These are phyloP conservation scores for Aurantiochytrium sp. DNA, from an alignment of 108 stramenopile genomes.

Conservation along the genomic window DNA sequence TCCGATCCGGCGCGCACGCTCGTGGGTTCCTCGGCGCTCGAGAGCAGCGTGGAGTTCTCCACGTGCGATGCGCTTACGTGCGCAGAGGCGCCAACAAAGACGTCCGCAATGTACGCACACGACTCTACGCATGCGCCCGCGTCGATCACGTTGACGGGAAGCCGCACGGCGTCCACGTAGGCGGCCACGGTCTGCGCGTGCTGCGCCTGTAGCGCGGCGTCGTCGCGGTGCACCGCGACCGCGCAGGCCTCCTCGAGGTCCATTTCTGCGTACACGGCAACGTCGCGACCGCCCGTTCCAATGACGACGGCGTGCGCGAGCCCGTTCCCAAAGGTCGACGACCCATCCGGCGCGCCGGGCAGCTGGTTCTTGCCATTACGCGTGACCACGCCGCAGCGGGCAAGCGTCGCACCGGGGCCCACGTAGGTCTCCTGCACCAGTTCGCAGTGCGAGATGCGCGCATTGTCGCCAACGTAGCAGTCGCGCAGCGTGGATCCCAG, in stretches of 20 bases:
- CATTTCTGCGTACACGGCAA: background rate
- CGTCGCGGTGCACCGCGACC: background rate
- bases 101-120: background rate
- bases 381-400: background rate
- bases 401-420: background rate
- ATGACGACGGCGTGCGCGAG: background rate
- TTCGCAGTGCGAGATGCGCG: conserved; percentile 24
- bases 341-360: background rate
- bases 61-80: background rate
- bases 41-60: background rate
- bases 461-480: background rate
- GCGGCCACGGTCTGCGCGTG: background rate
- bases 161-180: background rate
- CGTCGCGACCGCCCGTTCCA: background rate
- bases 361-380: background rate
- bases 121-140: background rate
- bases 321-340: background rate
- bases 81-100: background rate
- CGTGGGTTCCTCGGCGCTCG: background rate
- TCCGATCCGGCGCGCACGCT: background rate
- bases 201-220: background rate
- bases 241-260: background rate
- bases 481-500: background rate
- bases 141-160: background rate
- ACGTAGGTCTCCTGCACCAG: conserved; percentile 5